Percentiles rank a stretch among this genome's conserved stretches.
These are phyloP conservation scores for Kluyveromyces sp. DNA, from an alignment of 1,139 yeast species.

Conservation along the genomic window DNA sequence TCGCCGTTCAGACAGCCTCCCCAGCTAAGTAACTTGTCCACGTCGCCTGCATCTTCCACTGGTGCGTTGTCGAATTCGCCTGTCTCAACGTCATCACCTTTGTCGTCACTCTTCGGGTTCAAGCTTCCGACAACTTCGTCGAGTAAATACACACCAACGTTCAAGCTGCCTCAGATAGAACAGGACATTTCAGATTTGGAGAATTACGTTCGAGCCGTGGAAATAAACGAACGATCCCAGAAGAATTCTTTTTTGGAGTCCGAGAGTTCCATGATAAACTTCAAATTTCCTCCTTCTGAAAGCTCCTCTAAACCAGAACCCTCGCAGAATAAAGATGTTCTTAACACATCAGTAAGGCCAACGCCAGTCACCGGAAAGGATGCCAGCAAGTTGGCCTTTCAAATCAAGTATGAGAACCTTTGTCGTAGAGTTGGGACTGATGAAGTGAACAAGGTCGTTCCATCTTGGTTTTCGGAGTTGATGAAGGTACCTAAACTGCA, in stretches of 20 bases:
- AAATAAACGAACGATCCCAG: constrained; percentile 22
- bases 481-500: constrained; percentile 28
- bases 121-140: constrained; percentile 27
- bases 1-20: constrained; percentile 8
- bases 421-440: constrained; percentile 13
- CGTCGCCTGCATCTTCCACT: neutral
- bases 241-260: constrained; percentile 1
- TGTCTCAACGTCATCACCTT: constrained; percentile 30
- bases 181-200: constrained; percentile 33
- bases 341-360: neutral
- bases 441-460: constrained; percentile 26
- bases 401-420: constrained; percentile 20
- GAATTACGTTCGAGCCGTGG: constrained; percentile 28
- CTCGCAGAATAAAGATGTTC: no score
- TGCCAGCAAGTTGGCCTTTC: constrained; percentile 22
- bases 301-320: no score
- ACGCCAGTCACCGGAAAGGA: neutral
- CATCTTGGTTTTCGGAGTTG: constrained; percentile 36
- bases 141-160: constrained; percentile 23
- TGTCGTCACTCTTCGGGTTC: constrained; percentile 33
- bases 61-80: constrained; percentile 22
- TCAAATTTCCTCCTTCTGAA: constrained; percentile 1
- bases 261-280: neutral
- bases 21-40: constrained; percentile 9
- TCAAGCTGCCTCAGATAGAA: constrained; percentile 41